These are phyloP conservation scores for Diaporthe batatas DNA, from an alignment of 2,329 filamentous ascomycete genomes.

Conservation along the genomic window DNA sequence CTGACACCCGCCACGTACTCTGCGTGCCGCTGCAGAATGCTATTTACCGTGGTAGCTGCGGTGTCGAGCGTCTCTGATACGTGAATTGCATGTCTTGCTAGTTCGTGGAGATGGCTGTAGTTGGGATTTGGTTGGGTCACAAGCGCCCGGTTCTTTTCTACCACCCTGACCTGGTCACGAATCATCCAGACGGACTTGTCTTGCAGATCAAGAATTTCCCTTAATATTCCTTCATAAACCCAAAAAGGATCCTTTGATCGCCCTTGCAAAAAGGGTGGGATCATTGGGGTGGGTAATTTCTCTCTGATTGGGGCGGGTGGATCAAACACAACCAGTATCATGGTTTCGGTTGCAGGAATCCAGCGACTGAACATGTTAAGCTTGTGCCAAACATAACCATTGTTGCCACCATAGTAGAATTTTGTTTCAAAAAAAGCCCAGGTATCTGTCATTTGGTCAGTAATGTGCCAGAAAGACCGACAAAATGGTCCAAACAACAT, in stretches of 20 bases:
- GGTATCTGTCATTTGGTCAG: not conserved
- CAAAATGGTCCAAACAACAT: not conserved
- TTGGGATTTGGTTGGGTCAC: conserved; percentile 45
- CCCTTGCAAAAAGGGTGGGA: not conserved
- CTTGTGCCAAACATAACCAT: not conserved
- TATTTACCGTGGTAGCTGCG: conserved; percentile 45
- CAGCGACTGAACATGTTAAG: conserved; percentile 6
- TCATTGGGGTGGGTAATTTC: not conserved
- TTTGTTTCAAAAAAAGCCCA: conserved; percentile 27
- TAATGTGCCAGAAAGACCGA: not conserved
- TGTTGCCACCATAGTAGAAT: not conserved
- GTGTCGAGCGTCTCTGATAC: conserved; percentile 56
- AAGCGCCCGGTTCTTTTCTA: conserved; percentile 47
- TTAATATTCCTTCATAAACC: conserved; percentile 51
- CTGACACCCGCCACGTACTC: not conserved
- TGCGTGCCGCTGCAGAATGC: not conserved
- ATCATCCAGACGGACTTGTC: conserved; percentile 57
- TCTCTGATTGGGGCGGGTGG: not conserved
- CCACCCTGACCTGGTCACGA: conserved; percentile 51
- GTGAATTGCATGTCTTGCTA: conserved; percentile 60
- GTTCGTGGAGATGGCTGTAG: conserved; percentile 56
- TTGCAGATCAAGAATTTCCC: conserved; percentile 50
- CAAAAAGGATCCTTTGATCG: conserved; percentile 43
- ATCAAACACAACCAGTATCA: conserved; percentile 39
- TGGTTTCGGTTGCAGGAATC: conserved; percentile 42